A percentile compares a stretch with the other conserved stretches of the same genome.
Evolutionary conservation across 192 early-diverging fungal species (phyloP).

Genomic region (Coemansia nantahalensis): DNA sequence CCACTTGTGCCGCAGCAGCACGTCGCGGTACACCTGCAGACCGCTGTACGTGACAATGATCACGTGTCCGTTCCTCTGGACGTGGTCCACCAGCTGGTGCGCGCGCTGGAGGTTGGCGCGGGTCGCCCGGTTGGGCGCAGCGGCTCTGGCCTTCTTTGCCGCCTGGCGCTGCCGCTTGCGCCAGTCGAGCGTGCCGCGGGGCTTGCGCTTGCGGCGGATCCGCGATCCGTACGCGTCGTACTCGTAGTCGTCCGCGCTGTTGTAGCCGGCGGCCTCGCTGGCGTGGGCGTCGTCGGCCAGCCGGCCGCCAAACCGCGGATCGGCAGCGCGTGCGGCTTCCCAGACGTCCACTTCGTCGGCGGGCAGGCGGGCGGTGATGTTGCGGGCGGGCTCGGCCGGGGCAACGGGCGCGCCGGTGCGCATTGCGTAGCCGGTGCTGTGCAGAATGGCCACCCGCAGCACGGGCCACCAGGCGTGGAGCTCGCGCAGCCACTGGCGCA

Average conservation of each 20-base stretch:
- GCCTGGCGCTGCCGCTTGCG: constrained; percentile 18
- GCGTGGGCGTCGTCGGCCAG: neutral
- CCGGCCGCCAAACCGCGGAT: constrained; percentile 9
- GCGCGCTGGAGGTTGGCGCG: constrained; percentile 24
- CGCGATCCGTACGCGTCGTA: constrained; percentile 51
- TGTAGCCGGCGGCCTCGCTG: constrained; percentile 5
- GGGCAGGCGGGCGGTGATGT: constrained; percentile 3
- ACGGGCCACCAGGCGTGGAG: constrained; percentile 83
- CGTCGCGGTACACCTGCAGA: constrained; percentile 66
- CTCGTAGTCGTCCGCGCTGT: constrained; percentile 49
- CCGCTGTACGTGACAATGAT: constrained; percentile 87
- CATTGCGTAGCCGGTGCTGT: constrained; percentile 81
- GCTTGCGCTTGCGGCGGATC: constrained; percentile 44
- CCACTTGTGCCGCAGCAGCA: constrained; percentile 74
- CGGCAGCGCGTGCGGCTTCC: constrained; percentile 5
- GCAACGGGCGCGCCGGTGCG: constrained; percentile 3
- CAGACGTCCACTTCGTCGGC: constrained; percentile 9
- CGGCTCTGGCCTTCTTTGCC: constrained; percentile 4
- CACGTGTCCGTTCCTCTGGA: constrained; percentile 64
- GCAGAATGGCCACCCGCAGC: constrained; percentile 85
- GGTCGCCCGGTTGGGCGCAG: constrained; percentile 6
- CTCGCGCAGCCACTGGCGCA: constrained; percentile 83
- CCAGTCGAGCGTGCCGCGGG: constrained; percentile 38
- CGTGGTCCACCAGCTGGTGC: constrained; percentile 25
- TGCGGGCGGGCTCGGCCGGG: neutral